Conservation (phyloP, 2,329 filamentous ascomycete genomes). For the Hypoxylon sp. region DNA sequence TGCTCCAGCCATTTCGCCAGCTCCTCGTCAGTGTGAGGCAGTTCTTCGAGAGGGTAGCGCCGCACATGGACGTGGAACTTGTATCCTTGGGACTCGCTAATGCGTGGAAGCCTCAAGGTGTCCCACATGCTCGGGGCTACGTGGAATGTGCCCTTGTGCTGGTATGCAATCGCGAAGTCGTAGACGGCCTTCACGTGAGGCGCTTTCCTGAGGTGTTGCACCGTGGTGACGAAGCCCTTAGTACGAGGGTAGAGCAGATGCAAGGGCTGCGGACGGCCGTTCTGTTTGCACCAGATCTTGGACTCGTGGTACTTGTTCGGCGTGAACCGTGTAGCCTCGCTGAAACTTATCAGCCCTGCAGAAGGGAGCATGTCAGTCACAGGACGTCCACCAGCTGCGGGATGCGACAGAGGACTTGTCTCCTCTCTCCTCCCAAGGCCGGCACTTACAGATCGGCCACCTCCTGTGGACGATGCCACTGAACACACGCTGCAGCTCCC, state of each 20-base stretch:
- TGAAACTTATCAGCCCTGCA: conserved; percentile 70
- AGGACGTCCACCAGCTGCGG: neutral
- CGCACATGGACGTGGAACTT: conserved; percentile 60
- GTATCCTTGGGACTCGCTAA: conserved; percentile 53
- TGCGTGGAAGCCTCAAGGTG: conserved; percentile 52
- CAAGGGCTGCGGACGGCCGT: conserved; percentile 58
- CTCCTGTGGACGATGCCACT: conserved; percentile 57
- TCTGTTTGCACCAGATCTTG: conserved; percentile 59
- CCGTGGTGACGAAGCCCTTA: conserved; percentile 67
- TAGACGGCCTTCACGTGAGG: conserved; percentile 63
- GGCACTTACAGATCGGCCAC: conserved; percentile 65
- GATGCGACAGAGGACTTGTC: neutral
- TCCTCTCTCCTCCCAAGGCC: no score
- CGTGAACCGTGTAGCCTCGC: conserved; percentile 68
- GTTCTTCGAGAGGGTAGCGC: conserved; percentile 56
- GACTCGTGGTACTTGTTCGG: conserved; percentile 60
- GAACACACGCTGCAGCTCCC: conserved; percentile 66
- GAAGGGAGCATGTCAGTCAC: conserved; percentile 12
- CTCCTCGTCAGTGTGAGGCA: conserved; percentile 57
- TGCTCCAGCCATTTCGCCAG: conserved; percentile 61
- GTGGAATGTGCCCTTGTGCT: conserved; percentile 53
- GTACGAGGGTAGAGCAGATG: conserved; percentile 68
- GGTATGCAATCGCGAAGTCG: conserved; percentile 63
- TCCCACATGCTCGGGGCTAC: conserved; percentile 62
- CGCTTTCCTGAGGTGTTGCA: conserved; percentile 61